Evolutionary conservation across 768 basidiomycete genomes (phyloP).

Genomic region (Boletus vinaceobasis): DNA sequence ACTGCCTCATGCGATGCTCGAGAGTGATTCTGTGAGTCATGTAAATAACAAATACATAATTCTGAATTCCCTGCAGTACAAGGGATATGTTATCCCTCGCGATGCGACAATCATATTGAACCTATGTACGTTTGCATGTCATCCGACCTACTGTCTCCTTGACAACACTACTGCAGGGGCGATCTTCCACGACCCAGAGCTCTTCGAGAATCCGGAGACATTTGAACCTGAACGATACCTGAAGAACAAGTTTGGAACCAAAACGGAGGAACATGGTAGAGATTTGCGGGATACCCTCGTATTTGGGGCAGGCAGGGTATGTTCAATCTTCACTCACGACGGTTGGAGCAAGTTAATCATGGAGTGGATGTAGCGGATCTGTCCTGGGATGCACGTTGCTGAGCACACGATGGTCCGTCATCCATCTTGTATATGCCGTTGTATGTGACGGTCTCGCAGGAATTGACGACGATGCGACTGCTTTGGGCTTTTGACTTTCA

Average conservation of each 20-base stretch:
- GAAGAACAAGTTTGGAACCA: slow-evolving; percentile 1
- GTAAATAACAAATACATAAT: neutral
- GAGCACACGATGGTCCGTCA: neutral
- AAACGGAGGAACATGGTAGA: slow-evolving; percentile 1
- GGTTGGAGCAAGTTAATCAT: neutral
- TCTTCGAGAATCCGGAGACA: slow-evolving; percentile 1
- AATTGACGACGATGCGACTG: neutral
- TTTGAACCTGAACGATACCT: slow-evolving; percentile 4
- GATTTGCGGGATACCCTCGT: slow-evolving; percentile 4
- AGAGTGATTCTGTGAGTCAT: neutral
- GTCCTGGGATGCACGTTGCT: neutral
- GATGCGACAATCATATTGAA: neutral
- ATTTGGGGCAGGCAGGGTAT: slow-evolving; percentile 3
- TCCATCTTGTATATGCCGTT: neutral
- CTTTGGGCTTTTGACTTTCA: slow-evolving; percentile 6
- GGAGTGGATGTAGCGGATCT: neutral
- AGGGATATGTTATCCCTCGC: neutral
- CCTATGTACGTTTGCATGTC: neutral
- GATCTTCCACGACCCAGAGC: neutral
- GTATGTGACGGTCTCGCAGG: neutral
- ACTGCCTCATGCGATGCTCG: slow-evolving; percentile 3
- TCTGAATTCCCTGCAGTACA: neutral
- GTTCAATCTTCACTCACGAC: neutral
- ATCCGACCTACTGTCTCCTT: no score
- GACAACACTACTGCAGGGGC: neutral